Percentiles rank a stretch among this genome's conserved stretches.
Conservation (phyloP, 2,329 filamentous ascomycete genomes). For the Curvularia hawaiiensis region DNA sequence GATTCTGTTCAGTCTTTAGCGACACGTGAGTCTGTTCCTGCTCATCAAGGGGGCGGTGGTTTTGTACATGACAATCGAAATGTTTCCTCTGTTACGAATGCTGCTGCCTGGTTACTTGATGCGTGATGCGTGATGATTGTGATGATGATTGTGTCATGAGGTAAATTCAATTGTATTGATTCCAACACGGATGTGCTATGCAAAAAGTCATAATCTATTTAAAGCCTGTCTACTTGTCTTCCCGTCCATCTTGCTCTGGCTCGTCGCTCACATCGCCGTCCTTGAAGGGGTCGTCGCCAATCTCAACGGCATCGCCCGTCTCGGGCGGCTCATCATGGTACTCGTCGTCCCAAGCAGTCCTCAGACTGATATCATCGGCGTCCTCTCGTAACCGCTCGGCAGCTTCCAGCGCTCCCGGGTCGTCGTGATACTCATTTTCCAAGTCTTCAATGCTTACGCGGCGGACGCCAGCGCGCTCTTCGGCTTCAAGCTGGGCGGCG, state of each 20-base stretch:
- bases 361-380: conserved; percentile 57
- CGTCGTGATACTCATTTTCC: conserved; percentile 52
- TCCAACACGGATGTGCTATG: background rate
- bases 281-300: conserved; percentile 52
- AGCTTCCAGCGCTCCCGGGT: conserved; percentile 51
- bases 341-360: conserved; percentile 54
- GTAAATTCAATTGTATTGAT: background rate
- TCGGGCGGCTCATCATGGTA: conserved; percentile 52
- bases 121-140: background rate
- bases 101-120: too few relatives aligned
- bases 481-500: conserved; percentile 56
- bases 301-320: conserved; percentile 48
- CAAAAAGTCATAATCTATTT: background rate
- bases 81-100: conserved; percentile 9
- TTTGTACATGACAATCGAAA: conserved; percentile 18
- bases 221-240: conserved; percentile 6
- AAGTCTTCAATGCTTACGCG: conserved; percentile 41
- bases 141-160: background rate
- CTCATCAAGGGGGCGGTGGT: background rate
- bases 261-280: conserved; percentile 46
- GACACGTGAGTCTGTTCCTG: conserved; percentile 18
- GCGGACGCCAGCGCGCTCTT: conserved; percentile 49
- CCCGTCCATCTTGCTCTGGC: conserved; percentile 17
- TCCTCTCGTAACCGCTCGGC: conserved; percentile 52
- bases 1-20: conserved; percentile 20